Evolutionary conservation across 164 flowering plant genomes (phyloP).

Genomic region (Annona squamosa): DNA sequence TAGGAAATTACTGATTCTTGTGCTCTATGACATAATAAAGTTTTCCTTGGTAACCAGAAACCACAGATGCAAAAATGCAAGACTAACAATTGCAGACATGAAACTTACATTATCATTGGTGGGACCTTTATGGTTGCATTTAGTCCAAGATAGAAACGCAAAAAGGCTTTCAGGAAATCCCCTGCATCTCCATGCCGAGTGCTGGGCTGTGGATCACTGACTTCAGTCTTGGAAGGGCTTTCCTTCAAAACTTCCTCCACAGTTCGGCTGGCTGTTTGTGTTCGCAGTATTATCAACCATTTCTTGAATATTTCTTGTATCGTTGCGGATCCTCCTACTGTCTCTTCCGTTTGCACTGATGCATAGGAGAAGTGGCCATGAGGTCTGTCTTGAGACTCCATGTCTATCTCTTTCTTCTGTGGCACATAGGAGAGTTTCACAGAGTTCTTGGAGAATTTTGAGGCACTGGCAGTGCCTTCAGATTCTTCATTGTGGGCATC

Average conservation of each 20-base stretch:
- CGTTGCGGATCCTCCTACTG: conserved; percentile 37
- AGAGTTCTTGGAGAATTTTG: conserved; percentile 39
- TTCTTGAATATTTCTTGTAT: conserved; percentile 50
- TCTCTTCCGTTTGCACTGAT: conserved; percentile 30
- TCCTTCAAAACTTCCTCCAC: conserved; percentile 33
- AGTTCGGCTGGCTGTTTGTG: conserved; percentile 33
- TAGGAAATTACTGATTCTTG: no score
- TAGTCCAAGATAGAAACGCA: conserved; percentile 41
- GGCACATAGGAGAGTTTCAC: conserved; percentile 42
- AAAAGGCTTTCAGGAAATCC: conserved; percentile 35
- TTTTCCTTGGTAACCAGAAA: no score
- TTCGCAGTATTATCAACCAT: conserved; percentile 63
- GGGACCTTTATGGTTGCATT: conserved; percentile 68
- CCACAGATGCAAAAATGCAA: no score
- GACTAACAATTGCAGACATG: neutral
- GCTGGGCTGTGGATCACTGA: conserved; percentile 20
- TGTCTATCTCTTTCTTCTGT: conserved; percentile 36
- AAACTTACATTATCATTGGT: conserved; percentile 63
- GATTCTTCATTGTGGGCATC: conserved; percentile 42
- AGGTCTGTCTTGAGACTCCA: conserved; percentile 42
- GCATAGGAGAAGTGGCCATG: conserved; percentile 40
- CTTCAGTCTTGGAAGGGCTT: conserved; percentile 21
- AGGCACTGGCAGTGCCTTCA: conserved; percentile 31
- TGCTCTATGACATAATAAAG: no score
- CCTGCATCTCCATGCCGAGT: conserved; percentile 18